Evolutionary conservation across 345 rosid species (phyloP), one percentile per base, ranked within the genome.

Genomic region (Boechera divaricarpa): DNA sequence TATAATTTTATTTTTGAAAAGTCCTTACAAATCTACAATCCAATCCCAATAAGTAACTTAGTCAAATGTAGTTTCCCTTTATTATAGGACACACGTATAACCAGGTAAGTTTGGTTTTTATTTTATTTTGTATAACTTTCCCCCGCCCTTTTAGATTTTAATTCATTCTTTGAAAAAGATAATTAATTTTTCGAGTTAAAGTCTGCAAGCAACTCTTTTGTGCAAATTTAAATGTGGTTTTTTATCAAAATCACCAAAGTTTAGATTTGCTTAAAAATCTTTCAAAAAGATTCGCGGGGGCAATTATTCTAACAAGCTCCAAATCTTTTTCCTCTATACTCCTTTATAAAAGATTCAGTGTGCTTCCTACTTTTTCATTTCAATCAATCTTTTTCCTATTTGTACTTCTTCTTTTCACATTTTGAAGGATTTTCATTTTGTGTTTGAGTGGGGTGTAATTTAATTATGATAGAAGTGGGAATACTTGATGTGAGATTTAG

Each of bases 331-430:
- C 42, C 39, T 61, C 16, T 44, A 21, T 21, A 44, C 52, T 55
- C 60, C 71, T 77, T 77, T 77, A 63, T 55, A 63, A 62, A 77
- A 69, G 57, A 69, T 69, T 77, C 36, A 54, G 51, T 71, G 75
- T 77, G 80, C 69, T 29, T 55, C 76, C 76, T 47, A 70, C 67
- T 70, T 77, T 41, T 77, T 45, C 35, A 63, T 62, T 62, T 38
- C 67, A 55, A 70, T 77, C 80, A 70, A 44, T 26, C 28, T 33
- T 18, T 77, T 54, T 44, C 65, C 42, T 54, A 5, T 76, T 65
- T 60, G 58, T 62, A 55, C 71, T 55, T 63, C 58, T 67, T 53
- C 71, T 55, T 77, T 70, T 70, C 76, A 70, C 72, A 70, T 54
- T 68, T 31, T 60, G 12, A 62, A 32, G 41, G 56, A 70, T 28